Conservation (phyloP, 495 filamentous ascomycete genomes). For the Aspergillus bridgeri region DNA sequence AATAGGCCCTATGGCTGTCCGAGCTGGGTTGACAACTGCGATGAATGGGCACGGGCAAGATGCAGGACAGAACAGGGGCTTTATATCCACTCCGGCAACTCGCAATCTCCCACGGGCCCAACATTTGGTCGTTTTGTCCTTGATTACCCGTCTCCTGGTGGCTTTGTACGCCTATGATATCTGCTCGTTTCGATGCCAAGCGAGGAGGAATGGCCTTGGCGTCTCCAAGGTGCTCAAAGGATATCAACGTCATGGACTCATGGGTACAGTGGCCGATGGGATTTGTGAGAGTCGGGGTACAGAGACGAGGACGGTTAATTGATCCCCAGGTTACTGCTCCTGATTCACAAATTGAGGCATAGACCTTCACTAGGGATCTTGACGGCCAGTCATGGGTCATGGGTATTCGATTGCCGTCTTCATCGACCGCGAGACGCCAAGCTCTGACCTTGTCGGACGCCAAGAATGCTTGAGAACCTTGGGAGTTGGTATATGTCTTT, state of each 20-base stretch:
- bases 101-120: neutral
- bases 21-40: neutral
- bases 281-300: neutral
- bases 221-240: slow-evolving; percentile 21
- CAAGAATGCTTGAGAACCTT: slow-evolving; percentile 15
- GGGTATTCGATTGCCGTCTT: neutral
- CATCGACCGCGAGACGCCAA: slow-evolving; percentile 4
- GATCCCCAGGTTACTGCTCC: neutral
- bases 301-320: neutral
- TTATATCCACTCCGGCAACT: slow-evolving; percentile 1
- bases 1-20: neutral
- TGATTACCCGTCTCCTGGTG: neutral
- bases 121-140: neutral
- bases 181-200: slow-evolving; percentile 12
- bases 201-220: slow-evolving; percentile 17
- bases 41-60: neutral
- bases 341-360: neutral
- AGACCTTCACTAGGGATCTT: neutral
- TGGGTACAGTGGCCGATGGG: neutral
- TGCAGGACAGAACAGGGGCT: neutral
- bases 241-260: neutral
- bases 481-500: neutral
- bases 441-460: neutral
- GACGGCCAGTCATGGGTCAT: neutral
- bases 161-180: neutral